Evolutionary conservation across 2,329 filamentous ascomycete genomes (phyloP), one percentile per base, ranked within the genome.

Genomic region (Cytospora mali): DNA sequence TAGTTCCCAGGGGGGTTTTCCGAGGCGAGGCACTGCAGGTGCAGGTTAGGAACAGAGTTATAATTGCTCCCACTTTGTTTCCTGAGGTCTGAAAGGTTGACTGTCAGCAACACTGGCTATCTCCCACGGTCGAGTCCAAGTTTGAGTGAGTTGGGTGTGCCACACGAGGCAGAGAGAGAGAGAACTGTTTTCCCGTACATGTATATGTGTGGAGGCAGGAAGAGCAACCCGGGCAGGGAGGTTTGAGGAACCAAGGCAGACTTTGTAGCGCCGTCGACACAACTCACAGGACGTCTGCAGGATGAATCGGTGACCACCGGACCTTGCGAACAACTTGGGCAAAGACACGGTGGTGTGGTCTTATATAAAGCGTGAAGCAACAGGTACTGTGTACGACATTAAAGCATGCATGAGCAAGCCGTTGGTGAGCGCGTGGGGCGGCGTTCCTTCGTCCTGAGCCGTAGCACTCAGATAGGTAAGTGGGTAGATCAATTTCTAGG

Each of bases 391-490:
- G 11, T 60, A 29, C 50, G 28, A 48, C 35, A 42, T 54, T 23
- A 42, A 21, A 53, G 21, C 25, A 49, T 52, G 46, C 58, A 54
- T 48, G 35, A n/a, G 50, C 35, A 60, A 54, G 42, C 16, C 57
- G 50, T 58, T 28, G 33, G 33, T 54, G 58, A 60, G 50, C 58
- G 58, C 50, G 58, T 54, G 58, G 35, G 50, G 21, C 18, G 21
- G n/a, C n/a, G 21, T 21, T 46, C 13, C 14, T 46, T 23, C 7
- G 42, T 46, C 42, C 14, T 13, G 42, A 46, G 42, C 42, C 42
- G 42, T 18, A 21, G 42, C 9, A 46, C 5, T 3, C 21, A 11
- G 7, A 23, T 10, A 46, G 31, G 31, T 33, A 33, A 13, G 9
- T 6, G 14, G 14, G 14, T 21, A 42, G 39, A 39, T 39, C 5